phyloP scores from a whole-genome alignment of 345 rosid genomes.

The Conringia planisiliqua region DNA sequence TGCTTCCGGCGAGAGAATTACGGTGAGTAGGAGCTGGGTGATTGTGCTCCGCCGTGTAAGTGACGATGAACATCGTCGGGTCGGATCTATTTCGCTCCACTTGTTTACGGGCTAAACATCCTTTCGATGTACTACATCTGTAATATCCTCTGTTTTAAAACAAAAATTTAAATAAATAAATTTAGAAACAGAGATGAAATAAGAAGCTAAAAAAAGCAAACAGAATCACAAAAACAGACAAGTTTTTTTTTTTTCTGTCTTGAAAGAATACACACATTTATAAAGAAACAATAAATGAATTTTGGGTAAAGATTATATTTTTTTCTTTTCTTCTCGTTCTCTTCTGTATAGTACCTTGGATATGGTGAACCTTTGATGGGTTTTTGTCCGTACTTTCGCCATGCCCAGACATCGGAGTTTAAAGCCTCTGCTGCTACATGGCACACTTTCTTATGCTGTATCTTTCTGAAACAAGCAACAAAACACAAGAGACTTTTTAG shows the following conservation, averaged over 20 bases:
- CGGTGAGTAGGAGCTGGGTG: constrained; percentile 95
- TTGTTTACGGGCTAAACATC: constrained; percentile 95
- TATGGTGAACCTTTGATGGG: constrained; percentile 99
- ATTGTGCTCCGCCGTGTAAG: constrained; percentile 93
- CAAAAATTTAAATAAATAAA: neutral
- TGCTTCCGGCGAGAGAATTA: constrained; percentile 90
- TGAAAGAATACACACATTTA: constrained; percentile 19
- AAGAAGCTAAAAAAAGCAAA: neutral
- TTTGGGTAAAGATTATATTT: neutral
- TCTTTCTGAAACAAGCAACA: constrained; percentile 56
- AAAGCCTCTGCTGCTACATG: constrained; percentile 88
- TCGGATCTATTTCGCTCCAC: constrained; percentile 98
- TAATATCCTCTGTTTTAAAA: constrained; percentile 70
- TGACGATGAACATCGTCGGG: constrained; percentile 82
- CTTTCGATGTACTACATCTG: constrained; percentile 93
- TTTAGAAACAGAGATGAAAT: constrained; percentile 4
- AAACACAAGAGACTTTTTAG: constrained; percentile 5
- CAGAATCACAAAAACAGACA: constrained; percentile 21
- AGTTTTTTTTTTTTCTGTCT: constrained; percentile 10
- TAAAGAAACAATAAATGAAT: constrained; percentile 18
- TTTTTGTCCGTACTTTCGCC: constrained; percentile 99
- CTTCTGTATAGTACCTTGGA: constrained; percentile 53
- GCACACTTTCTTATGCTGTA: constrained; percentile 77
- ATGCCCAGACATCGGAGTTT: constrained; percentile 95
- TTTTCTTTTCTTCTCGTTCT: neutral